Conservation (phyloP, 495 filamentous ascomycete species). For the Aspergillus panamensis region DNA sequence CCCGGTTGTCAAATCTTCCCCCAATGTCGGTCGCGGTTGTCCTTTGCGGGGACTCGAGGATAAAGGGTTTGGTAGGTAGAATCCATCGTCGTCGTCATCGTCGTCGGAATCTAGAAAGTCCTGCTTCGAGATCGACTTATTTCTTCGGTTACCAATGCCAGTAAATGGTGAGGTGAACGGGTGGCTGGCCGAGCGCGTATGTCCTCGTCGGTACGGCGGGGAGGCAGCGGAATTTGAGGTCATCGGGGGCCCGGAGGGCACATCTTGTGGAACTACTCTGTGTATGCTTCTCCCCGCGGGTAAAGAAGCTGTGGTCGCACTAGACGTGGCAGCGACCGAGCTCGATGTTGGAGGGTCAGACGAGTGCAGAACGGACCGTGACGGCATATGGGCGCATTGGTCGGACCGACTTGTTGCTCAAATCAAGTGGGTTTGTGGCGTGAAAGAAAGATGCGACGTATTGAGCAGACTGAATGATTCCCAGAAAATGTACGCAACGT, state of each 20-base stretch:
- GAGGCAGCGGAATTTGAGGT: conserved; percentile 20
- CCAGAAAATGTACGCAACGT: background rate
- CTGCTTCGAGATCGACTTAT: conserved; percentile 29
- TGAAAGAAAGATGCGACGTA: background rate
- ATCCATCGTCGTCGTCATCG: conserved; percentile 39
- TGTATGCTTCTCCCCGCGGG: conserved; percentile 21
- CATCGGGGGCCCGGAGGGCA: conserved; percentile 25
- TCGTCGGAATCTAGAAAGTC: conserved; percentile 41
- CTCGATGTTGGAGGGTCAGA: conserved; percentile 32
- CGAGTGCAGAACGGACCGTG: conserved; percentile 35
- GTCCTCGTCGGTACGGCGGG: conserved; percentile 37
- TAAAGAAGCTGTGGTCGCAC: conserved; percentile 24
- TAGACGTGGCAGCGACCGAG: conserved; percentile 16
- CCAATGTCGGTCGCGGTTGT: conserved; percentile 22
- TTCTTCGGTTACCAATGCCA: conserved; percentile 48
- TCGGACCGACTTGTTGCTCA: conserved; percentile 7
- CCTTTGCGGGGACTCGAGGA: conserved; percentile 37
- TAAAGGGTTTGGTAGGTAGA: conserved; percentile 25
- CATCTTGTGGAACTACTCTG: conserved; percentile 32
- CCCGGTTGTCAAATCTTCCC: conserved; percentile 55
- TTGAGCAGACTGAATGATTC: background rate
- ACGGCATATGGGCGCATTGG: conserved; percentile 43
- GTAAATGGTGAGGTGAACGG: conserved; percentile 66
- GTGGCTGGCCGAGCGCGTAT: conserved; percentile 72
- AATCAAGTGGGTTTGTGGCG: background rate